phyloP scores from a whole-genome alignment of 441 rosid genomes.

The Viola pubescens region DNA sequence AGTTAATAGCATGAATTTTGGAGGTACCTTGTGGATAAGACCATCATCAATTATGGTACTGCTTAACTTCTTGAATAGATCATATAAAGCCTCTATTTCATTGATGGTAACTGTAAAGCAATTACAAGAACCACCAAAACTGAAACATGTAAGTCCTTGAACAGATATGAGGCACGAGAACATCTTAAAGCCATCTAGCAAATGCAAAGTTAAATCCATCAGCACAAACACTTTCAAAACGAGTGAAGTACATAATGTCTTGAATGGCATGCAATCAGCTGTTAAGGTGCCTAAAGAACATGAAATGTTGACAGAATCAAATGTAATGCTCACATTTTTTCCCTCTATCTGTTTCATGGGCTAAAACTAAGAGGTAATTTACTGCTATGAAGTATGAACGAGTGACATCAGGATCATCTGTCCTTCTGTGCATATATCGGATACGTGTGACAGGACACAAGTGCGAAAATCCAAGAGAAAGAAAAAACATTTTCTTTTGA shows the following conservation, averaged over 20 bases:
- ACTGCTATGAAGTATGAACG: too few species aligned
- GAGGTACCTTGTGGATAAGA: constrained; percentile 48
- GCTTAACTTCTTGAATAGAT: constrained; percentile 62
- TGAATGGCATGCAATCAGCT: neutral
- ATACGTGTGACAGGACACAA: too few species aligned
- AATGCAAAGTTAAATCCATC: neutral
- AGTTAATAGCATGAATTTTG: neutral
- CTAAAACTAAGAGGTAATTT: too few species aligned
- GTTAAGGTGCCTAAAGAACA: neutral
- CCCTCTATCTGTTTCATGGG: too few species aligned
- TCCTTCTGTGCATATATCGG: too few species aligned
- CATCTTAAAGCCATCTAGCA: neutral
- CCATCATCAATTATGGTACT: constrained; percentile 41
- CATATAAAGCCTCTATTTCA: constrained; percentile 61
- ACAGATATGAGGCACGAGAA: neutral
- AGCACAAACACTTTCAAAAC: constrained; percentile 1
- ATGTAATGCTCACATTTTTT: too few species aligned
- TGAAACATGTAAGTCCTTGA: neutral
- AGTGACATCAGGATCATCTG: too few species aligned
- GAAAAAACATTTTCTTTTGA: too few species aligned
- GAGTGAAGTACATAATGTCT: neutral
- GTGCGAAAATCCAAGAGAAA: too few species aligned
- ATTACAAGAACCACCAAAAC: neutral
- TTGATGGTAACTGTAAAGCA: constrained; percentile 42
- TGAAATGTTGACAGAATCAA: too few species aligned